Evolutionary conservation across 371 early-diverging fungal genomes (phyloP), one percentile per base, ranked within the genome.

Genomic region (Mortierella sp.): DNA sequence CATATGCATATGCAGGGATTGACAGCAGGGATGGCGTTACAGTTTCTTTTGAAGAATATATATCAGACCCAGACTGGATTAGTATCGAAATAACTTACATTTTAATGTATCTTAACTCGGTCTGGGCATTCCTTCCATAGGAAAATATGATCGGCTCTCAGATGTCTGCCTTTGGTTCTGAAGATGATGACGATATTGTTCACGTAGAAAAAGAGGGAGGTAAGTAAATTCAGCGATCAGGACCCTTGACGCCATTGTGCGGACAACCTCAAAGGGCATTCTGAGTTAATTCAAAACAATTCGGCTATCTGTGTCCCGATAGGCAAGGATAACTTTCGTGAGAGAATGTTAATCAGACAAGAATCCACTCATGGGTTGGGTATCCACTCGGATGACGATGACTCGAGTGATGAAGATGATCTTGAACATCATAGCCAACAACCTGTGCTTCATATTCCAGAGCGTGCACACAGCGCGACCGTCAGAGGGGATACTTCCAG

Each of bases 101-200:
- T 19, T n/a, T 59, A 59, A 33, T 57, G 13, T 38, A 33, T 21
- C 5, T 21, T 59, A 59, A 33, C 40, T 59, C 33, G 19, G 38
- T 38, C 59, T 41, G 58, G 45, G 28, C 22, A 24, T 45, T 50
- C 48, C 21, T 52, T 22, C 45, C 24, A 16, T 79, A 80, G 80
- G 80, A 80, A 67, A 75, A 58, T 63, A 68, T 74, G 80, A 60
- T 32, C 36, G 72, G 59, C 52, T 74, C 79, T 63, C 71, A 61
- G 11, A 61, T 63, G 15, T 78, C 81, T 48, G 69, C 69, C 61
- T 58, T 72, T 24, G 45, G 63, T 45, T 74, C 75, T 48, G 76
- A 81, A 52, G 81, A 80, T 43, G 81, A 81, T 19, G 82, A 81
- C 47, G 82, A 81, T 33, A 65, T 81, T 41, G 82, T 81, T 32